Evolutionary conservation across 2,329 filamentous ascomycete species (phyloP), one percentile per base, ranked within the genome.

Genomic region (Alternaria sp.): DNA sequence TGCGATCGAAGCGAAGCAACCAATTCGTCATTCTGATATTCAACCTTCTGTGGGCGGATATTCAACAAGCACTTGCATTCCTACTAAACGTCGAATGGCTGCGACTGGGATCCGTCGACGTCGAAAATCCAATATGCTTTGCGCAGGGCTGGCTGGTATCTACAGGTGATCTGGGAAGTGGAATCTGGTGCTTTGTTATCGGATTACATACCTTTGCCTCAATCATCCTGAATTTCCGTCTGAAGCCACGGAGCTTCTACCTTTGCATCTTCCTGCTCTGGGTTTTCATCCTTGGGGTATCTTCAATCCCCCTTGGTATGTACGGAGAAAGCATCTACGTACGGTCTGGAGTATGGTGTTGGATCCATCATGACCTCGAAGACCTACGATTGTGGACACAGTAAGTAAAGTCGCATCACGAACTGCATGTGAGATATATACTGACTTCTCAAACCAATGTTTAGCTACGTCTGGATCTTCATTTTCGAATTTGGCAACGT

Each of bases 1-100:
- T 73, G 56, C 75, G 74, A 52, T 74, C 75, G 9, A 78, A 76
- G 44, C 66, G 71, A 16, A 75, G 69, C 65, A 91, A 91, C 65
- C 89, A 91, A 74, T 90, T 91, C 69, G 82, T 91, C 28, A 80
- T 91, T 0, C 81, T 92, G 5, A 89, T 91, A 59, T 86, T 90
- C 73, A 91, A 91, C 72, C 83, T 92, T 0, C 80, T 92, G 5
- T 77, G 90, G 22, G 89, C 89, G 59, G 89, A 92, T 67, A 83
- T 90, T 56, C 86, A 89, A 68, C 89, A 91, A 69, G 83, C 87
- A 7, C 73, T 86, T 0, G 86, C 88, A 4, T 92, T 91, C 70
- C 68, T 89, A 43, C 80, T 91, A 49, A 90, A 88, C 62, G 83
- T 84, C 4, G 79, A 84, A 36, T 89, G 89, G 85, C 79, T 90